Conservation (phyloP, 2,329 filamentous ascomycete genomes). For the Xylariaceae sp. region DNA sequence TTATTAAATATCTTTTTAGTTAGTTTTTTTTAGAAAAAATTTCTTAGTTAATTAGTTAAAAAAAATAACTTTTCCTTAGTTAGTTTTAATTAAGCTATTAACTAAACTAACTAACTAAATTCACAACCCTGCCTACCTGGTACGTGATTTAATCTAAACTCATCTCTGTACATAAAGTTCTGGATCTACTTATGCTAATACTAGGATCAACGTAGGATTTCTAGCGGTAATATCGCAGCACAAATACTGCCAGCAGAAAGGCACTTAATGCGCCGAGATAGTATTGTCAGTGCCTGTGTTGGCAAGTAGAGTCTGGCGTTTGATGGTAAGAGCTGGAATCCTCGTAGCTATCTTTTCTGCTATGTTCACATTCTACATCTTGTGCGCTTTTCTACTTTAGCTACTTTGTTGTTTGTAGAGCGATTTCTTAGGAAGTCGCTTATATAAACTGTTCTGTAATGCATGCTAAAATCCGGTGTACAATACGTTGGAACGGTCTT, state of each 20-base stretch:
- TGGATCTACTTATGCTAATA: too few species aligned
- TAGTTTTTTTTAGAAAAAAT: too few species aligned
- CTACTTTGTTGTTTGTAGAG: constrained; percentile 12
- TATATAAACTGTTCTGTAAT: constrained; percentile 9
- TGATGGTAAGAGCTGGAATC: constrained; percentile 13
- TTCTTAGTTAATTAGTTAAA: too few species aligned
- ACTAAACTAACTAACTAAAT: too few species aligned
- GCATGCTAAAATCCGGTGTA: constrained; percentile 14
- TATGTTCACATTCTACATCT: constrained; percentile 12
- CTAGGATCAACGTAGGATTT: too few species aligned
- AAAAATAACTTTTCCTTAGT: too few species aligned
- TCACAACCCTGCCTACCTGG: too few species aligned
- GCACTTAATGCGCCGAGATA: constrained; percentile 4
- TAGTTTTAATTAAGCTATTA: too few species aligned
- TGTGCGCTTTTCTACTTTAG: constrained; percentile 6
- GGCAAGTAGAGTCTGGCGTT: constrained; percentile 6
- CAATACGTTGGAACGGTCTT: constrained; percentile 12
- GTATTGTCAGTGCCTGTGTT: constrained; percentile 7
- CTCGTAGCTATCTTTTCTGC: constrained; percentile 12
- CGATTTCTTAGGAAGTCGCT: too few species aligned
- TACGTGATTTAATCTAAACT: too few species aligned
- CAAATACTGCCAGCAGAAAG: constrained; percentile 5
- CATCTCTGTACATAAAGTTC: too few species aligned
- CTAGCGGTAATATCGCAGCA: constrained; percentile 5
- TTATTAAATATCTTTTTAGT: too few species aligned